Evolutionary conservation across 441 rosid species (phyloP).

Genomic region (Adansonia madagascariensis): DNA sequence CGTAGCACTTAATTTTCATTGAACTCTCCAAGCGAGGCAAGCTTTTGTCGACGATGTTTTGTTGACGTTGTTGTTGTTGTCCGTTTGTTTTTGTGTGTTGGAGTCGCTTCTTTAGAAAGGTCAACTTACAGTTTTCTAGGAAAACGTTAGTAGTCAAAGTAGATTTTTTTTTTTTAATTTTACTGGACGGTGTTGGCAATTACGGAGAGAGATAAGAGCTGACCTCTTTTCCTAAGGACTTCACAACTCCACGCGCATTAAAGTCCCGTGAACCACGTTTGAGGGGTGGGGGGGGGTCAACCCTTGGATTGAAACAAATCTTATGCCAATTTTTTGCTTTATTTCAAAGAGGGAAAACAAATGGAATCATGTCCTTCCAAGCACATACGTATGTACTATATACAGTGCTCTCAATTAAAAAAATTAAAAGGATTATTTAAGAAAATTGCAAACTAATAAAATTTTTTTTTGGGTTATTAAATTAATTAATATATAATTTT

Average conservation of each 20-base stretch:
- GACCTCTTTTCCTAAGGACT: not conserved
- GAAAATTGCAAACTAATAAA: not conserved
- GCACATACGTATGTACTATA: not conserved
- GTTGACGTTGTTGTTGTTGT: too few relatives aligned
- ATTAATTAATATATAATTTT: too few relatives aligned
- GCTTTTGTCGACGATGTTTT: not conserved
- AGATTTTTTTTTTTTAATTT: not conserved
- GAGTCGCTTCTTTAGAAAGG: not conserved
- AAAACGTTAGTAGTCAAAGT: constrained; percentile 20
- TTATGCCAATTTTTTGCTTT: not conserved
- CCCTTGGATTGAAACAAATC: constrained; percentile 13
- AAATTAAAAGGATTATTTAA: not conserved
- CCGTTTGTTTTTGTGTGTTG: not conserved
- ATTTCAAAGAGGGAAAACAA: not conserved
- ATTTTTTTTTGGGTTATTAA: too few relatives aligned
- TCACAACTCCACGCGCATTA: constrained; percentile 3
- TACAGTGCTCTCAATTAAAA: not conserved
- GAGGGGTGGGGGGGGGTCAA: constrained; percentile 12
- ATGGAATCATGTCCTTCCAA: not conserved
- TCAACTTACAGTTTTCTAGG: constrained; percentile 15
- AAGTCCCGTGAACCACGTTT: constrained; percentile 17
- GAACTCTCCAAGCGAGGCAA: not conserved
- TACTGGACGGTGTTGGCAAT: not conserved
- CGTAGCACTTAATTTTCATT: constrained; percentile 9
- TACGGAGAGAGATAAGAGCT: not conserved